phyloP scores from a whole-genome alignment of 768 basidiomycete species.

The Lactarius trivialis region DNA sequence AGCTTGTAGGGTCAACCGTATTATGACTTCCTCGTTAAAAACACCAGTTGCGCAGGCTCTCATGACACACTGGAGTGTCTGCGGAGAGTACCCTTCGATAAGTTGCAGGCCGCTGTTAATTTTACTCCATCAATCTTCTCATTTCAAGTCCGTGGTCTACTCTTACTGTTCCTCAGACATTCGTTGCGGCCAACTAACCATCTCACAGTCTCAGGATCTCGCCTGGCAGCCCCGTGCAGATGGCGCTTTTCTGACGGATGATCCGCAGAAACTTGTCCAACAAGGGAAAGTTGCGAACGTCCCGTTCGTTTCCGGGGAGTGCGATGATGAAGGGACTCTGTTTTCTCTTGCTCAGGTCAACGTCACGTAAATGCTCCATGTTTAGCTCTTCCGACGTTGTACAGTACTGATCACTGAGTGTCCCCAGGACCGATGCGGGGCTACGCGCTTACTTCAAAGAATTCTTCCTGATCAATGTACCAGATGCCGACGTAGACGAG shows the following conservation, averaged over 20 bases:
- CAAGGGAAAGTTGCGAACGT: conserved; percentile 32
- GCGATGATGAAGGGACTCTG: conserved; percentile 27
- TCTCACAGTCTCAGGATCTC: conserved; percentile 25
- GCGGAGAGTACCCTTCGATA: conserved; percentile 30
- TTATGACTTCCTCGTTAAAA: conserved; percentile 37
- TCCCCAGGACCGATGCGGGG: too few species aligned
- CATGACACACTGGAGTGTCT: conserved; percentile 39
- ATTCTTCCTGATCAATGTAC: too few species aligned
- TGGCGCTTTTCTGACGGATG: conserved; percentile 33
- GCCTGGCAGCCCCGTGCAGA: conserved; percentile 38
- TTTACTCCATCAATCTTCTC: conserved; percentile 28
- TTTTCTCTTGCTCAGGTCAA: conserved; percentile 24
- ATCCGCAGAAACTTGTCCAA: conserved; percentile 30
- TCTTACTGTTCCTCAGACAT: too few species aligned
- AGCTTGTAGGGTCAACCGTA: conserved; percentile 27
- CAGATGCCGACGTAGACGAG: too few species aligned
- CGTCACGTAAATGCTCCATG: conserved; percentile 24
- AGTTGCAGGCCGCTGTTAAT: conserved; percentile 31
- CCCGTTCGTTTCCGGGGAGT: conserved; percentile 28
- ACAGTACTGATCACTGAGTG: too few species aligned
- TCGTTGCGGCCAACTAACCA: not conserved
- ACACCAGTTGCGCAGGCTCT: conserved; percentile 33
- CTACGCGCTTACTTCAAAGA: too few species aligned
- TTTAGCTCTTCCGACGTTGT: too few species aligned
- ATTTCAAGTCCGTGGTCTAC: conserved; percentile 26